These are phyloP conservation scores for Nepenthes mirabilis DNA, from an alignment of 148 eudicot species.

Conservation along the genomic window DNA sequence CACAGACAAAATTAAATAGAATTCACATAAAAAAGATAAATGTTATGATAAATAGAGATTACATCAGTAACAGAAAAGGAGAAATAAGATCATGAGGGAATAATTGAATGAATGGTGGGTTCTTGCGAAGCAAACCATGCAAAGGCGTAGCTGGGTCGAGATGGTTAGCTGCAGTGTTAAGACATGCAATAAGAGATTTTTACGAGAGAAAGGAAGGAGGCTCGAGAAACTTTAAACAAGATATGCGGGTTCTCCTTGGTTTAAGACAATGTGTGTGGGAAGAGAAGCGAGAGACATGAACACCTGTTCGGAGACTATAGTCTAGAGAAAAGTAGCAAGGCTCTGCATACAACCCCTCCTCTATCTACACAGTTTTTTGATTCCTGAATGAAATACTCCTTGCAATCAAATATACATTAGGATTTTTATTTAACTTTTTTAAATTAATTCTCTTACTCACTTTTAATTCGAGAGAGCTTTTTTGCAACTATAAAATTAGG, in stretches of 20 bases:
- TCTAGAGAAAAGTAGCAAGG: no score
- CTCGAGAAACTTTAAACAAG: neutral
- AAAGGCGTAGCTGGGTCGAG: conserved; percentile 1
- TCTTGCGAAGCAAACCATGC: conserved; percentile 9
- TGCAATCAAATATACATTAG: no score
- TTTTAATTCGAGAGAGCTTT: no score
- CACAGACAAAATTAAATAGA: conserved; percentile 8
- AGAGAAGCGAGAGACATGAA: no score
- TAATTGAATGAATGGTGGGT: conserved; percentile 1
- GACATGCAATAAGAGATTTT: conserved; percentile 6
- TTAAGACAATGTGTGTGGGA: conserved; percentile 3
- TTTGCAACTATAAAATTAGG: no score
- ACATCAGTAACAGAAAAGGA: no score
- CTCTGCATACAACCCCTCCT: no score
- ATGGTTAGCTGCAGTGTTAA: conserved; percentile 2
- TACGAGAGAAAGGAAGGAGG: conserved; percentile 5
- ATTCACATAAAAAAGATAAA: neutral
- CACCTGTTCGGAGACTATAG: no score
- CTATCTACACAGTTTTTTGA: no score
- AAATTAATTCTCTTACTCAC: no score
- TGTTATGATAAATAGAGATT: conserved; percentile 1
- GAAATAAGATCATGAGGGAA: conserved; percentile 2
- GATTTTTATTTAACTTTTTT: no score
- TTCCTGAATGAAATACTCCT: no score
- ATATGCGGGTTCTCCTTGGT: conserved; percentile 4